Evolutionary conservation across 768 basidiomycete species (phyloP), one percentile per base, ranked within the genome.

Genomic region (Galerina sulciceps): DNA sequence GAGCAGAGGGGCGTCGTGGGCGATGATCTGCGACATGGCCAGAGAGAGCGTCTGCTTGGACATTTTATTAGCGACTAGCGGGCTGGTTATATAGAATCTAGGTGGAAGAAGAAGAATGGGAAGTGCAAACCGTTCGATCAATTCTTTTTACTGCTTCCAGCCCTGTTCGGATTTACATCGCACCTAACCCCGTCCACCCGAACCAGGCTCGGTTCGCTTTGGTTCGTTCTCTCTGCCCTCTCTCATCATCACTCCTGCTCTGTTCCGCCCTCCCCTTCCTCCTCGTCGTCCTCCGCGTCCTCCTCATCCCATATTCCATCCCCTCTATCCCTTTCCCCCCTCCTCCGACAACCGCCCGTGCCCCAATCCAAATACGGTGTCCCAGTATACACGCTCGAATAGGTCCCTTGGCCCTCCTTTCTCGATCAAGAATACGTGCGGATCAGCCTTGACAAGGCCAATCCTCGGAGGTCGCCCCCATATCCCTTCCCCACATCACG

Each of bases 1-100:
- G 65, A 84, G 78, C 44, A 89, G 78, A 59, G 82, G 78, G 38
- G 82, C 80, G 75, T 90, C 87, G 63, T 70, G 67, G 51, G 83
- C 75, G 68, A 85, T 83, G 67, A 88, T 78, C 62, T 84, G 80
- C 64, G 85, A 83, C 80, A 86, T 84, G 66, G 80, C 68, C 49
- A 79, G 71, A 60, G 76, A 63, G 45, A 74, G 72, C 42, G 73
- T 75, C 68, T 71, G 70, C 63, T 65, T 68, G 55, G 63, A 46
- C 63, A 67, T 69, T 50, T 61, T 50, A 52, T 58, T 60, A 56
- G 53, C 56, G 54, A 52, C 54, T 58, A 51, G 55, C 43, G 51
- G 55, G 53, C 23, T 56, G 40, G 50, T 65, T 60, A 58, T 65
- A 52, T 50, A 61, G 51, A 31, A 51, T 38, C 49, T 45, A n/a